phyloP scores from a whole-genome alignment of 805 yeast genomes.

The Suhomyces vadensis region DNA sequence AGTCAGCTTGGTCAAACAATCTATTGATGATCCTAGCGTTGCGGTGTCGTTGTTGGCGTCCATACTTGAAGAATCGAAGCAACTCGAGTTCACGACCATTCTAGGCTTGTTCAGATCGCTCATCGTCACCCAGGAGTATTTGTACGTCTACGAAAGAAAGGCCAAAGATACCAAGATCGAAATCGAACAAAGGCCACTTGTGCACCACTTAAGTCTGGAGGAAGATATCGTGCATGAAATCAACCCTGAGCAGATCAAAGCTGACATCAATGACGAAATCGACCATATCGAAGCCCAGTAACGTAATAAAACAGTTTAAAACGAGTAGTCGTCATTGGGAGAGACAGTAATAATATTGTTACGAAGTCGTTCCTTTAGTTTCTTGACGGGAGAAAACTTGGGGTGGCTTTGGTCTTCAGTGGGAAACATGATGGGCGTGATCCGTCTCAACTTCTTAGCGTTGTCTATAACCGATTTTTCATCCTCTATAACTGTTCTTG shows the following conservation, averaged over 20 bases:
- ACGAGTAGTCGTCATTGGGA: constrained; percentile 2
- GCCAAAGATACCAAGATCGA: constrained; percentile 14
- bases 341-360: background rate
- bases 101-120: constrained; percentile 18
- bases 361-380: constrained; percentile 25
- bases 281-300: constrained; percentile 10
- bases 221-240: constrained; percentile 8
- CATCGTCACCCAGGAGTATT: constrained; percentile 22
- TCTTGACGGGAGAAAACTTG: constrained; percentile 31
- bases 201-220: background rate
- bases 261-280: constrained; percentile 12
- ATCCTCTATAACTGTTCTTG: constrained; percentile 11
- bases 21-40: background rate
- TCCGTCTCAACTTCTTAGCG: constrained; percentile 35
- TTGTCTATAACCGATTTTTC: constrained; percentile 27
- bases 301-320: background rate
- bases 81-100: constrained; percentile 10
- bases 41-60: background rate
- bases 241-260: constrained; percentile 10
- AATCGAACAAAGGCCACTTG: constrained; percentile 5
- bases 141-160: constrained; percentile 32
- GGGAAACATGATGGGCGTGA: constrained; percentile 40
- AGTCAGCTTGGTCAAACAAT: background rate
- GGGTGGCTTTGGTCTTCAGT: constrained; percentile 29
- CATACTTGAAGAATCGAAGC: constrained; percentile 14